Conservation (phyloP, 2,329 filamentous ascomycete genomes). For the Clarireedia homoeocarpa region DNA sequence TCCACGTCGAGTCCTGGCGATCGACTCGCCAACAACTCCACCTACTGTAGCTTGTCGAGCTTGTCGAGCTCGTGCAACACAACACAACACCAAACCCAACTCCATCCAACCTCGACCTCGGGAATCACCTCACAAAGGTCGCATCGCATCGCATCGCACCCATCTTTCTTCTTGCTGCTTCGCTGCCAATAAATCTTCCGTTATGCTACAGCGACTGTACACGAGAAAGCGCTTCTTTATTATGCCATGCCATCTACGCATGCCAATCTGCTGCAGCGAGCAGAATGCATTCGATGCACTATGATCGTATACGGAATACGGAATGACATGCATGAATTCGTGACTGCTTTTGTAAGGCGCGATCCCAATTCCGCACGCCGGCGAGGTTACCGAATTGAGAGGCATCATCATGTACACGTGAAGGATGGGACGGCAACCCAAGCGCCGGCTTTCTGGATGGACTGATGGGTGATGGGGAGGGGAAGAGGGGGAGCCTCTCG, state of each 20-base stretch:
- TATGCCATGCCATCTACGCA: neutral
- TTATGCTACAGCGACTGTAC: neutral
- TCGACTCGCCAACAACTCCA: too few relatives aligned
- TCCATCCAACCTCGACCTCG: neutral
- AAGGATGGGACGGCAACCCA: neutral
- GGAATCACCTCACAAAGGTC: too few relatives aligned
- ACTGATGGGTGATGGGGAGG: neutral
- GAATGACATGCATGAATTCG: neutral
- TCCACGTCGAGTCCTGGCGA: too few relatives aligned
- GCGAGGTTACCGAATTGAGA: neutral
- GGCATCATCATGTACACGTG: neutral
- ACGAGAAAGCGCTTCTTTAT: neutral
- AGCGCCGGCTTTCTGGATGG: constrained; percentile 1
- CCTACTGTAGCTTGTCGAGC: too few relatives aligned
- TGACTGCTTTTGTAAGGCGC: neutral
- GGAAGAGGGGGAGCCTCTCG: constrained; percentile 2
- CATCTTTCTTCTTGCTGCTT: too few relatives aligned
- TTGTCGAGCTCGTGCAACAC: too few relatives aligned
- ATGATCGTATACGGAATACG: neutral
- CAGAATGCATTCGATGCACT: neutral
- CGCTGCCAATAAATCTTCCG: too few relatives aligned
- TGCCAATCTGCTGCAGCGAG: neutral
- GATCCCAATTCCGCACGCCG: neutral
- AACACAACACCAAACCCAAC: too few relatives aligned
- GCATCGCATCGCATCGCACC: too few relatives aligned